These are phyloP conservation scores for Aspergillus tanneri DNA, from an alignment of 2,329 filamentous ascomycete species.

Conservation along the genomic window DNA sequence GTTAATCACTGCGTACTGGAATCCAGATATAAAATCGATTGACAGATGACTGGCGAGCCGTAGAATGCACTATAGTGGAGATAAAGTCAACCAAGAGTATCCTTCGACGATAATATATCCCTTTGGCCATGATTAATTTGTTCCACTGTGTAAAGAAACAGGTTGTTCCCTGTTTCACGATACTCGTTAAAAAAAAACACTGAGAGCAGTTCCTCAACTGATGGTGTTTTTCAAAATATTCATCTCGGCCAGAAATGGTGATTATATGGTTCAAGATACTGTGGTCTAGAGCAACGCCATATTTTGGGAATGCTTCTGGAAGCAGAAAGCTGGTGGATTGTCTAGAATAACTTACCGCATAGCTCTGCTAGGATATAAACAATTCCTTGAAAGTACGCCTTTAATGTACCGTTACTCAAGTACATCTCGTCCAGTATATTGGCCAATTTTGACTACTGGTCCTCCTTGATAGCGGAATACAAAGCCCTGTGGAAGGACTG, in stretches of 20 bases:
- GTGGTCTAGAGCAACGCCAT: not conserved
- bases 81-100: slow-evolving; percentile 3
- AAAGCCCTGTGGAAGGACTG: too few relatives aligned
- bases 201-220: not conserved
- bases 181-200: not conserved
- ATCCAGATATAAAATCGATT: not conserved
- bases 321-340: not conserved
- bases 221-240: not conserved
- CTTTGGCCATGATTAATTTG: not conserved
- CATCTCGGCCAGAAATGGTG: not conserved
- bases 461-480: too few relatives aligned
- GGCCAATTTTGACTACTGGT: too few relatives aligned
- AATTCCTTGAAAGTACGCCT: too few relatives aligned
- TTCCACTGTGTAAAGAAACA: slow-evolving; percentile 6
- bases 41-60: slow-evolving; percentile 1
- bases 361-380: slow-evolving; percentile 1
- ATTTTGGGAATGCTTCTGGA: not conserved
- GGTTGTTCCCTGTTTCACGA: not conserved
- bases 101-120: not conserved
- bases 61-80: slow-evolving; percentile 12
- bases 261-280: slow-evolving; percentile 8
- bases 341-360: not conserved
- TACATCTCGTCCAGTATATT: too few relatives aligned
- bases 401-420: too few relatives aligned
- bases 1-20: slow-evolving; percentile 13